Percentiles rank a stretch among this genome's conserved stretches.
These are phyloP conservation scores for Ogataea naganishii DNA, from an alignment of 805 yeast species.

Conservation along the genomic window DNA sequence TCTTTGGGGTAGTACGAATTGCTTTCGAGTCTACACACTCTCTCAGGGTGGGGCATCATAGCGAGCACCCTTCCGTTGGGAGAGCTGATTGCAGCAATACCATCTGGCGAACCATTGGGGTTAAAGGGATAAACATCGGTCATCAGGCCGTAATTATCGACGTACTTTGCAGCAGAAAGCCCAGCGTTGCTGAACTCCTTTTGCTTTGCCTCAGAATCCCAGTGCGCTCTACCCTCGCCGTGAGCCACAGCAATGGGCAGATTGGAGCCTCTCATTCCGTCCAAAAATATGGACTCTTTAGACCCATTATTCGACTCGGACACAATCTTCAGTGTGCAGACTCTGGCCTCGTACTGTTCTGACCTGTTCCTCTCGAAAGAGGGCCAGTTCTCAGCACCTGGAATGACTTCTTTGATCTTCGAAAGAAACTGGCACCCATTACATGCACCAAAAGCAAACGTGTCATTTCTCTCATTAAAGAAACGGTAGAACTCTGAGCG, in stretches of 20 bases:
- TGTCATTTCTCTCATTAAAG: constrained; percentile 80
- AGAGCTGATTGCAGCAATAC: constrained; percentile 85
- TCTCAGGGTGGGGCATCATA: constrained; percentile 99
- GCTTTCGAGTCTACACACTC: constrained; percentile 79
- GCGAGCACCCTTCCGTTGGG: constrained; percentile 94
- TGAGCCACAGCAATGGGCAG: constrained; percentile 97
- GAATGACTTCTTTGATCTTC: constrained; percentile 75
- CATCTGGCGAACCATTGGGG: constrained; percentile 93
- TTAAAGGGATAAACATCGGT: constrained; percentile 86
- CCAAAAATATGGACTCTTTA: constrained; percentile 56
- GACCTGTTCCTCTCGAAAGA: constrained; percentile 82
- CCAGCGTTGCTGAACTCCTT: constrained; percentile 41
- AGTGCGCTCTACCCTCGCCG: constrained; percentile 93
- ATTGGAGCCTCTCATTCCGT: constrained; percentile 87
- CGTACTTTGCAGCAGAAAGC: constrained; percentile 65
- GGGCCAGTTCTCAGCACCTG: constrained; percentile 96
- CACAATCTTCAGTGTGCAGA: constrained; percentile 74
- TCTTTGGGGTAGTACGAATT: constrained; percentile 82
- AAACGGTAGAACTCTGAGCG: constrained; percentile 70
- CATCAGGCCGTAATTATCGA: constrained; percentile 82
- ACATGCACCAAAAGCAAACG: constrained; percentile 97
- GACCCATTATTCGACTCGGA: constrained; percentile 38
- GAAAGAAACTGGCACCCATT: constrained; percentile 97
- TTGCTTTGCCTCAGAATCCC: constrained; percentile 37
- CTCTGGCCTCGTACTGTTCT: constrained; percentile 96